Conservation (phyloP, 73 alveolate species). For the Diophrys sp. region DNA sequence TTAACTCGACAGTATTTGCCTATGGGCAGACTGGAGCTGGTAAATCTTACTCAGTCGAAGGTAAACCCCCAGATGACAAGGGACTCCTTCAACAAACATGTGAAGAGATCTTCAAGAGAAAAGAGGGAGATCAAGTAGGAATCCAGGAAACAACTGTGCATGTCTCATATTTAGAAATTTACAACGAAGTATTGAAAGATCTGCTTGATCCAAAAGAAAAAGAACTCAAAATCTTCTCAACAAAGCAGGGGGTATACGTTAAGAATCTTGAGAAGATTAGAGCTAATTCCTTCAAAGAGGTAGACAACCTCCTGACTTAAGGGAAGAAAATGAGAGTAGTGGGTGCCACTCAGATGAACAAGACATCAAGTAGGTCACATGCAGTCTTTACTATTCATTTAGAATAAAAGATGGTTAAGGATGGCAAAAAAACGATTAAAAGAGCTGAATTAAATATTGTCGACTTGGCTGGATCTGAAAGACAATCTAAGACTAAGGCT, state of each 20-base stretch:
- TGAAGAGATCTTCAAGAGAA: constrained; percentile 54
- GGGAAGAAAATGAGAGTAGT: constrained; percentile 92
- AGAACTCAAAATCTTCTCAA: constrained; percentile 79
- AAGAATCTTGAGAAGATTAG: constrained; percentile 78
- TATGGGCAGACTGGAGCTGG: constrained; percentile 55
- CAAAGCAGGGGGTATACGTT: constrained; percentile 76
- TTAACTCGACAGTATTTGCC: constrained; percentile 36
- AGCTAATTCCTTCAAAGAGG: constrained; percentile 71
- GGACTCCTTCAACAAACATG: constrained; percentile 45
- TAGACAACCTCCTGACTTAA: constrained; percentile 68
- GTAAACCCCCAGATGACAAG: constrained; percentile 15
- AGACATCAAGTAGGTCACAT: constrained; percentile 91
- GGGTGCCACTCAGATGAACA: constrained; percentile 96
- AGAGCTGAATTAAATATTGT: constrained; percentile 74
- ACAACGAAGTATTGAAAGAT: constrained; percentile 72
- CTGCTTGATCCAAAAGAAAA: constrained; percentile 69
- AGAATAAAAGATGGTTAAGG: background rate
- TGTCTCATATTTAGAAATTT: constrained; percentile 49
- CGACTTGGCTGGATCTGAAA: constrained; percentile 90
- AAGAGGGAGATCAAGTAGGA: constrained; percentile 8
- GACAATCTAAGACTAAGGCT: constrained; percentile 81
- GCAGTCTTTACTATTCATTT: constrained; percentile 88
- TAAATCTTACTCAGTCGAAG: constrained; percentile 32
- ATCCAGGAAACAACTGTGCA: background rate
- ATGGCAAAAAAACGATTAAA: constrained; percentile 42